phyloP scores from a whole-genome alignment of 441 rosid species.

The Populus hybrid region DNA sequence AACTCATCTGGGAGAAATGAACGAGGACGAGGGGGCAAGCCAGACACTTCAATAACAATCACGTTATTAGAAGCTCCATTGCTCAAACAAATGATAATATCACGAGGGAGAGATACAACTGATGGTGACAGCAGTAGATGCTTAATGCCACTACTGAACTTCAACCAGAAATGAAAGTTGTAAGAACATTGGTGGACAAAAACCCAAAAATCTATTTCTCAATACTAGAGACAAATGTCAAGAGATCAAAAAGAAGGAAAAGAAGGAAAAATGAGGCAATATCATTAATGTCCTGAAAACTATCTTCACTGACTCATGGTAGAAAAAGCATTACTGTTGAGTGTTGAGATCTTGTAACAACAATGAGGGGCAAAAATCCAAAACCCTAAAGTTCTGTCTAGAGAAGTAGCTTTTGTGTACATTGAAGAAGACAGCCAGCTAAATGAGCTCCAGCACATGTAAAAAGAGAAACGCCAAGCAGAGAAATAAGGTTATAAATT shows the following conservation, averaged over 20 bases:
- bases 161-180: slow-evolving; percentile 11
- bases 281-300: slow-evolving; percentile 28
- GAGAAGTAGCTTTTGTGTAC: slow-evolving; percentile 27
- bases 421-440: slow-evolving; percentile 13
- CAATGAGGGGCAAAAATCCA: slow-evolving; percentile 15
- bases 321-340: slow-evolving; percentile 12
- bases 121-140: neutral
- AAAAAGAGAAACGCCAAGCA: slow-evolving; percentile 2
- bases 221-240: slow-evolving; percentile 14
- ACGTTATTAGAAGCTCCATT: neutral
- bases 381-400: slow-evolving; percentile 26
- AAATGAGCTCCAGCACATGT: slow-evolving; percentile 13
- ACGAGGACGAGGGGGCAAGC: no score
- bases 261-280: neutral
- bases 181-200: slow-evolving; percentile 17
- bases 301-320: slow-evolving; percentile 27
- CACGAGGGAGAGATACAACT: neutral
- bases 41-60: neutral
- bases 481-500: neutral
- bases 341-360: slow-evolving; percentile 13
- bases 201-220: slow-evolving; percentile 25
- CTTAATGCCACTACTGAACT: neutral
- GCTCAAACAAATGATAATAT: no score
- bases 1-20: no score
- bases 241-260: neutral